phyloP scores from a whole-genome alignment of 192 early-diverging fungal genomes.

The Coemansia sp. region DNA sequence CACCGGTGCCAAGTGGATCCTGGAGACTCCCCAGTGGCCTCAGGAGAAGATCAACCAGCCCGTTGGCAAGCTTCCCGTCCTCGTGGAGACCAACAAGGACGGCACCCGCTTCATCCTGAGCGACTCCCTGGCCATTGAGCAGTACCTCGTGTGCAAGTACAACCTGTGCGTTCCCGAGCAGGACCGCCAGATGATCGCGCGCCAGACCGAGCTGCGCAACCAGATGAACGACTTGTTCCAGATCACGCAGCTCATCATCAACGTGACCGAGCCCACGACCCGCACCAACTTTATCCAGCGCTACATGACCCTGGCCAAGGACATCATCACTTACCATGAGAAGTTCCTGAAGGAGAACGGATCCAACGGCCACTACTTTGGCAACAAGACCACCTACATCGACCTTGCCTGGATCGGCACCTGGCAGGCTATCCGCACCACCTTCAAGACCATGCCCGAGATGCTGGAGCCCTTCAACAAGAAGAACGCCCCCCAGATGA shows the following conservation, averaged over 20 bases:
- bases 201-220: conserved; percentile 25
- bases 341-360: conserved; percentile 56
- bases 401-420: conserved; percentile 24
- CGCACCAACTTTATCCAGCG: conserved; percentile 2
- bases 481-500: conserved; percentile 16
- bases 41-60: conserved; percentile 48
- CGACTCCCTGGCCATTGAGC: conserved; percentile 54
- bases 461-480: conserved; percentile 7
- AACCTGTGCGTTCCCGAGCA: conserved; percentile 18
- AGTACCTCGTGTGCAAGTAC: conserved; percentile 54
- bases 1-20: conserved; percentile 33
- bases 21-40: conserved; percentile 44
- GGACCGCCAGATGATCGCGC: conserved; percentile 23
- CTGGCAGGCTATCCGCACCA: not conserved
- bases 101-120: conserved; percentile 32
- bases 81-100: conserved; percentile 44
- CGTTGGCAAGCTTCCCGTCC: conserved; percentile 56
- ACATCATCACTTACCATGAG: conserved; percentile 45
- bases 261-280: not conserved
- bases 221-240: conserved; percentile 18
- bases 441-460: conserved; percentile 2
- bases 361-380: conserved; percentile 59
- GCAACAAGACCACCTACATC: conserved; percentile 38
- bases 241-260: not conserved
- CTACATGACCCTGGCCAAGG: conserved; percentile 13